Evolutionary conservation across 2,329 filamentous ascomycete species (phyloP).

Genomic region (Zymoseptoria ardabiliae): DNA sequence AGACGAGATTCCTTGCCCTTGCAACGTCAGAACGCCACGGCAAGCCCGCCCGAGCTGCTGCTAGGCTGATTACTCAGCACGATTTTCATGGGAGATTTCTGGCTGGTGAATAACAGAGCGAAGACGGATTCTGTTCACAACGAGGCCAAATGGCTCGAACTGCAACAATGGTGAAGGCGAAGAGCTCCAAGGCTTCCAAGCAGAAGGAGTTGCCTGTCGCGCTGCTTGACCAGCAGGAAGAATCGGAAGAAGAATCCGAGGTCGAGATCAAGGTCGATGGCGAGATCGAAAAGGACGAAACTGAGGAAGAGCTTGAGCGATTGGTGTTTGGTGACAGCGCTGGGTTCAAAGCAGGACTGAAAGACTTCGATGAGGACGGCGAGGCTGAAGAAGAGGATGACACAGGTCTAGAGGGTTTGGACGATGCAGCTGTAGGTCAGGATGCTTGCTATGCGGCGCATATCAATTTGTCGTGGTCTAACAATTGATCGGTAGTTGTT

Average conservation of each 20-base stretch:
- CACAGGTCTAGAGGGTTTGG: conserved; percentile 52
- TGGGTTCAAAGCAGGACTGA: conserved; percentile 72
- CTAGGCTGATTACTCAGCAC: not conserved
- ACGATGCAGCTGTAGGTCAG: conserved; percentile 61
- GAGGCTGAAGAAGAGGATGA: conserved; percentile 38
- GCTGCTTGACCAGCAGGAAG: conserved; percentile 3
- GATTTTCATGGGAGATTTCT: not conserved
- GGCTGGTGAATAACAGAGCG: not conserved
- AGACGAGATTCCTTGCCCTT: not conserved
- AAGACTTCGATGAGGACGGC: conserved; percentile 46
- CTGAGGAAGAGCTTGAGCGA: conserved; percentile 49
- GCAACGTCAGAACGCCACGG: not conserved
- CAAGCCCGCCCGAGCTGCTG: not conserved
- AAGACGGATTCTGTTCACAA: not conserved
- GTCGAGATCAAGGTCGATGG: conserved; percentile 25
- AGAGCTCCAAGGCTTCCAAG: conserved; percentile 15
- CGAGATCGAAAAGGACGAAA: conserved; percentile 24
- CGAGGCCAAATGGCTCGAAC: not conserved
- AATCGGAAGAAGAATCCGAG: conserved; percentile 22
- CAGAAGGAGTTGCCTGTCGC: not conserved
- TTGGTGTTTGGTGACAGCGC: conserved; percentile 80
- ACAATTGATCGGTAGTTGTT: conserved; percentile 52
- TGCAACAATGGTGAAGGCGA: not conserved
- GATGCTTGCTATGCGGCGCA: conserved; percentile 1
- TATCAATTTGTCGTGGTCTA: conserved; percentile 8